Evolutionary conservation across 2,329 filamentous ascomycete species (phyloP).

Genomic region (Alternaria conjuncta): DNA sequence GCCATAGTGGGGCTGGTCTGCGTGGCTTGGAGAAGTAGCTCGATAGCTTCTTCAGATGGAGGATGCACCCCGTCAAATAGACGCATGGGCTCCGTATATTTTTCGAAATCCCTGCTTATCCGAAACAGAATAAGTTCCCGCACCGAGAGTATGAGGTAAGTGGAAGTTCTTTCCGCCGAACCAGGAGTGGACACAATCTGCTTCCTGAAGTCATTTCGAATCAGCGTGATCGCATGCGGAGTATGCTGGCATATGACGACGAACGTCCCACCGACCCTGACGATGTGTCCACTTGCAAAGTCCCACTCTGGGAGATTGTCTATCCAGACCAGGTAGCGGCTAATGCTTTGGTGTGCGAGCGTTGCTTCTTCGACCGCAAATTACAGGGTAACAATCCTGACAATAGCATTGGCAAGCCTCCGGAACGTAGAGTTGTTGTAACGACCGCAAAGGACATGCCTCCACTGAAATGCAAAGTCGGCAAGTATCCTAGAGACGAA

Average conservation of each 20-base stretch:
- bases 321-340: slow-evolving; percentile 18
- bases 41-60: slow-evolving; percentile 21
- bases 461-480: slow-evolving; percentile 22
- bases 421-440: slow-evolving; percentile 19
- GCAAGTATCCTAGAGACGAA: slow-evolving; percentile 16
- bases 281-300: slow-evolving; percentile 7
- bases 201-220: slow-evolving; percentile 17
- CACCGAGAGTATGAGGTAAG: slow-evolving; percentile 30
- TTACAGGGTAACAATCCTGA: slow-evolving; percentile 17
- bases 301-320: slow-evolving; percentile 18
- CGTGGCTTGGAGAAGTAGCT: slow-evolving; percentile 19
- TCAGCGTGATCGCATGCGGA: slow-evolving; percentile 18
- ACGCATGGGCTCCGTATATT: slow-evolving; percentile 17
- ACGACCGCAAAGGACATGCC: slow-evolving; percentile 17
- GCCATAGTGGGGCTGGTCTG: slow-evolving; percentile 8
- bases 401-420: slow-evolving; percentile 17
- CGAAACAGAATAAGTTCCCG: slow-evolving; percentile 20
- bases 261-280: slow-evolving; percentile 16
- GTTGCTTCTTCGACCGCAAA: slow-evolving; percentile 17
- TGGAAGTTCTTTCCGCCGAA: neutral
- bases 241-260: slow-evolving; percentile 18
- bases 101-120: slow-evolving; percentile 8
- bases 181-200: slow-evolving; percentile 1
- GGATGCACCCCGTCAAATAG: slow-evolving; percentile 22
- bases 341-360: slow-evolving; percentile 4